Base-by-base conservation (phyloP, 257 asterid genomes). In the Solanum okadae region DNA sequence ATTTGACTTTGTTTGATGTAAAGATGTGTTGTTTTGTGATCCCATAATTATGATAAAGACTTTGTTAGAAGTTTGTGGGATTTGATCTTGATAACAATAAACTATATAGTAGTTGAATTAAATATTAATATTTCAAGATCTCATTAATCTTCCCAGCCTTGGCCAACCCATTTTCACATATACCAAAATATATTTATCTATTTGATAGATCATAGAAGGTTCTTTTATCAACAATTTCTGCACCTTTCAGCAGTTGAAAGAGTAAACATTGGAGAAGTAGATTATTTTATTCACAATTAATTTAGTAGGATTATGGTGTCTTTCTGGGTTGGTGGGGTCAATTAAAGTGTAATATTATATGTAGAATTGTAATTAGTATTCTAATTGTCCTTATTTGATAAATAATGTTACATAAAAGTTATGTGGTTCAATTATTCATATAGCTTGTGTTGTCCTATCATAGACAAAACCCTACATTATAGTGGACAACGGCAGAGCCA, bases 111-210 rank as follows among this genome's bases (percentile, higher is more conserved):
- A 37, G 18, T 75, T 37, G 20, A 75, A 75, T 75, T 29, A 23
- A 49, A 10, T 29, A 81, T 46, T 81, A 4, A 81, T 81, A 46
- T 49, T 49, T 82, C 70, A 82, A 82, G 70, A 82, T 82, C 86
- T 82, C 44, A 82, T 29, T 49, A 82, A 82, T 46, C 42, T 79
- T 49, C 67, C 40, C 14, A 27, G 15, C 67, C 67, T 82, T 49
- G 86, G 86, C 86, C 86, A 82, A 82, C 70, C 44, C 70, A 82
- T 40, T 82, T 49, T 82, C 86, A 49, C 44, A 82, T 82, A 29
- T 82, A 82, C 65, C 42, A 82, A 49, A 81, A 20, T 49, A 82
- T 49, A 49, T 46, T 75, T 49, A 49, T 29, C 27, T 49, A 82
- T 82, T 29, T 18, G 40, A 46, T 33, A 44, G 42, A 46, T 46